phyloP scores from a whole-genome alignment of 805 yeast species.

The Metschnikowia chrysomelidarum region DNA sequence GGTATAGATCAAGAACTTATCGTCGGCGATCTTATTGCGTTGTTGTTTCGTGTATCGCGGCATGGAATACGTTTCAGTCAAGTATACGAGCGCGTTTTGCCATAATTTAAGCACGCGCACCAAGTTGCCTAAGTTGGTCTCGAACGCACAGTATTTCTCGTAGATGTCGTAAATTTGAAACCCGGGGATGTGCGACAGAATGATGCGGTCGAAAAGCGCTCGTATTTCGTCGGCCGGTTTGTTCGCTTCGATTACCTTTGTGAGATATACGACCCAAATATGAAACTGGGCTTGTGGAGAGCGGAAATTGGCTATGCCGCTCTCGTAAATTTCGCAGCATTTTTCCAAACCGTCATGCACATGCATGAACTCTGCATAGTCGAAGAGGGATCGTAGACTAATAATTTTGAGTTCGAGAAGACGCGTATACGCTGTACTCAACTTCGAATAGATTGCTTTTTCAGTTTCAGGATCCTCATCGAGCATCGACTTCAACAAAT shows the following conservation, averaged over 20 bases:
- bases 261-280: constrained; percentile 68
- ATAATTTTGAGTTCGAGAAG: constrained; percentile 54
- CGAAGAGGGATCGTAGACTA: constrained; percentile 62
- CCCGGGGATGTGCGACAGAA: constrained; percentile 45
- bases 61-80: constrained; percentile 8
- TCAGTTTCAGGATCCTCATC: constrained; percentile 32
- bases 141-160: constrained; percentile 59
- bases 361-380: constrained; percentile 62
- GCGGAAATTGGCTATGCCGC: constrained; percentile 59
- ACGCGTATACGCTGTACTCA: constrained; percentile 24
- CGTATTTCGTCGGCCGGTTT: constrained; percentile 40
- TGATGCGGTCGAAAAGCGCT: constrained; percentile 71
- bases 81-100: constrained; percentile 16
- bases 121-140: constrained; percentile 51
- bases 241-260: constrained; percentile 39
- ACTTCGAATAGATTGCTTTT: constrained; percentile 19
- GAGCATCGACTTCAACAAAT: constrained; percentile 58
- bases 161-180: constrained; percentile 48
- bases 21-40: constrained; percentile 19
- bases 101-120: constrained; percentile 41
- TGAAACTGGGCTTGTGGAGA: constrained; percentile 57
- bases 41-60: constrained; percentile 11
- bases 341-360: constrained; percentile 45
- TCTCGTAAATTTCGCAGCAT: constrained; percentile 62
- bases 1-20: constrained; percentile 24